Percentiles rank a stretch among this genome's conserved stretches.
These are phyloP conservation scores for Microstroma glucosiphilum DNA, from an alignment of 1,284 basidiomycete genomes.

Conservation along the genomic window DNA sequence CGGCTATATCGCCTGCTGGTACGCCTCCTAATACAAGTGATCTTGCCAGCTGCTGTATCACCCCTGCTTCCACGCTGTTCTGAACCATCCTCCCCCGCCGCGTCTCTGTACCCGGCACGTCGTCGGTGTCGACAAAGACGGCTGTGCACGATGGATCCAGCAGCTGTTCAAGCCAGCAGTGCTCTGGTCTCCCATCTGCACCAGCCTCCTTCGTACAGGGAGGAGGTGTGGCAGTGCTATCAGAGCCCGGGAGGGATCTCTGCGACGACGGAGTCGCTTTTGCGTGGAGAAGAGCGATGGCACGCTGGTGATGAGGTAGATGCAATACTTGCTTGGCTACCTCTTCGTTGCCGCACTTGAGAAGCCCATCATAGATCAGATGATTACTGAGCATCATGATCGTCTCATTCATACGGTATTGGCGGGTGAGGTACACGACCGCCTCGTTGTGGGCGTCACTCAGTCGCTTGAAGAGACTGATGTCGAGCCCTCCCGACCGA, in stretches of 20 bases:
- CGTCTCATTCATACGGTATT: constrained; percentile 95
- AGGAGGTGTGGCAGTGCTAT: too few relatives aligned
- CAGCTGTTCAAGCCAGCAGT: constrained; percentile 68
- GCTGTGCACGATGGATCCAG: constrained; percentile 71
- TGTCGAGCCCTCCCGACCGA: constrained; percentile 70
- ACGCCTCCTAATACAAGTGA: constrained; percentile 66
- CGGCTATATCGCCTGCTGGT: constrained; percentile 65
- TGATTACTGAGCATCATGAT: constrained; percentile 91
- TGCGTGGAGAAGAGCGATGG: neutral
- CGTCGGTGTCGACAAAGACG: constrained; percentile 78
- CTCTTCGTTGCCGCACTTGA: constrained; percentile 69
- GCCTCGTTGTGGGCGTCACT: constrained; percentile 77
- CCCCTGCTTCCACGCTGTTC: constrained; percentile 69
- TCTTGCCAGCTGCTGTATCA: constrained; percentile 61
- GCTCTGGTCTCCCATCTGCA: neutral
- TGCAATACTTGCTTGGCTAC: constrained; percentile 63
- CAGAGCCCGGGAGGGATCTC: neutral
- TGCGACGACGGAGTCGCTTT: neutral
- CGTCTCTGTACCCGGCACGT: constrained; percentile 67
- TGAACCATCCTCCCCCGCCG: constrained; percentile 81
- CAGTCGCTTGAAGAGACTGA: constrained; percentile 80
- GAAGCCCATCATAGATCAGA: constrained; percentile 73
- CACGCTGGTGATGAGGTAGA: constrained; percentile 54
- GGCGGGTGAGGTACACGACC: constrained; percentile 72
- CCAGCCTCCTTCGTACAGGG: neutral